phyloP scores from a whole-genome alignment of 257 asterid species.

The Solanum dulcamara region DNA sequence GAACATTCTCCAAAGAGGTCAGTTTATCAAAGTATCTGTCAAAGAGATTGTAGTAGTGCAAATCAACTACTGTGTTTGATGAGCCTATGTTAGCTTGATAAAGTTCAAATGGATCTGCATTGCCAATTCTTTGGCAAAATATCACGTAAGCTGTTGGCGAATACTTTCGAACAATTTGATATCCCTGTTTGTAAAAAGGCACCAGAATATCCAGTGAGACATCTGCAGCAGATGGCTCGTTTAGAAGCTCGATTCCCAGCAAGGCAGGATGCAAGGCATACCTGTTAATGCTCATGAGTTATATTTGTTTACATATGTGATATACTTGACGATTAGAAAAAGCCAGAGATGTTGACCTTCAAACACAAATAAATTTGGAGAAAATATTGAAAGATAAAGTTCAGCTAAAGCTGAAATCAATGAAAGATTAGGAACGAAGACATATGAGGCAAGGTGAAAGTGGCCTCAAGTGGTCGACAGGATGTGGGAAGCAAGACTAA shows the following conservation, averaged over 20 bases:
- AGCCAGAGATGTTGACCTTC: background rate
- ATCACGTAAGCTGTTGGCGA: slow-evolving; percentile 61
- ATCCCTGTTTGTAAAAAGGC: slow-evolving; percentile 55
- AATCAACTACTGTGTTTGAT: slow-evolving; percentile 50
- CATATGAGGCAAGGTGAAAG: background rate
- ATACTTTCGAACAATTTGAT: slow-evolving; percentile 50
- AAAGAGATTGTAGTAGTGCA: slow-evolving; percentile 72
- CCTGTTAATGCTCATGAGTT: slow-evolving; percentile 20
- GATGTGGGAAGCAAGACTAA: background rate
- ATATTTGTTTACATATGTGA: background rate
- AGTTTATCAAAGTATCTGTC: slow-evolving; percentile 41
- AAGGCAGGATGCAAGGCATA: slow-evolving; percentile 62
- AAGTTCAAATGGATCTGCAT: slow-evolving; percentile 62
- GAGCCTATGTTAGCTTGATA: slow-evolving; percentile 55
- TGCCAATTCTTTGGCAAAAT: slow-evolving; percentile 69
- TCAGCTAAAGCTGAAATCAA: background rate
- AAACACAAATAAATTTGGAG: background rate
- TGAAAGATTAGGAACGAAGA: background rate
- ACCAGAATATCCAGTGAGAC: slow-evolving; percentile 58
- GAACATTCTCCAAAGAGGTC: slow-evolving; percentile 43
- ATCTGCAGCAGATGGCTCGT: slow-evolving; percentile 56
- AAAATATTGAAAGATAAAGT: background rate
- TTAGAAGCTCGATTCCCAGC: slow-evolving; percentile 71
- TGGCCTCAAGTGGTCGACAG: background rate
- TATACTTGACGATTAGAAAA: background rate